Base-by-base conservation (phyloP, 2,329 filamentous ascomycete genomes). In the Sporothrix dimorphospora region DNA sequence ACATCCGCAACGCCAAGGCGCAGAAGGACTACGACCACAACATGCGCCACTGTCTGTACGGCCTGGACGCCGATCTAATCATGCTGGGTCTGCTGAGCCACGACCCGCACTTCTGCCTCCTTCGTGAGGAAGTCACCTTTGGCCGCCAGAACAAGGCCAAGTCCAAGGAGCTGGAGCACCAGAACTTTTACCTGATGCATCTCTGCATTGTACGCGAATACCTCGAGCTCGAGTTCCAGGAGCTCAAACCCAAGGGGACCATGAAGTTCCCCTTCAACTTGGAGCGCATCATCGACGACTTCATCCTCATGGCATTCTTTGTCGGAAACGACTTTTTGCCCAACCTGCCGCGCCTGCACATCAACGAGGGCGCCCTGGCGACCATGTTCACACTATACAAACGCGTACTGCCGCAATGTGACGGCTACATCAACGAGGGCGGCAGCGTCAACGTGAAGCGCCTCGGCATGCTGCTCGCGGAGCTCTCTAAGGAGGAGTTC, bases 301-400 rank as follows among this genome's bases (percentile, higher is more conserved):
- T 99, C 82, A 98, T 99, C 80, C 88, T 99, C 74, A 98, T 99
- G 94, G 95, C 94, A 65, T 99, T 99, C 84, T 99, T 99, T 81
- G 94, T 99, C 78, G 96, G 96, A 80, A 99, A 99, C 82, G 96
- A 99, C 87, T 99, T 99, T 84, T 87, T 99, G 81, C 96, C 96
- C 3, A 98, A 99, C 82, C 86, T 99, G 72, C 97, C 97, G 5
- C 93, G 97, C 79, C 83, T 99, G 75, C 96, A 99, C 82, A 99
- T 99, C 82, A 99, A 99, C 81, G 97, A 99, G 82, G 97, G 96
- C 75, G 96, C 97, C 27, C 84, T 99, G 81, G 93, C 95, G 30
- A 91, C 96, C 79, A 99, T 99, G 96, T 99, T 99, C 81, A 92
- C 92, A 79, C 90, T 97, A 73, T 99, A 99, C 86, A 98, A 98